phyloP scores from a whole-genome alignment of 768 basidiomycete genomes.

The Hericium coralloides region DNA sequence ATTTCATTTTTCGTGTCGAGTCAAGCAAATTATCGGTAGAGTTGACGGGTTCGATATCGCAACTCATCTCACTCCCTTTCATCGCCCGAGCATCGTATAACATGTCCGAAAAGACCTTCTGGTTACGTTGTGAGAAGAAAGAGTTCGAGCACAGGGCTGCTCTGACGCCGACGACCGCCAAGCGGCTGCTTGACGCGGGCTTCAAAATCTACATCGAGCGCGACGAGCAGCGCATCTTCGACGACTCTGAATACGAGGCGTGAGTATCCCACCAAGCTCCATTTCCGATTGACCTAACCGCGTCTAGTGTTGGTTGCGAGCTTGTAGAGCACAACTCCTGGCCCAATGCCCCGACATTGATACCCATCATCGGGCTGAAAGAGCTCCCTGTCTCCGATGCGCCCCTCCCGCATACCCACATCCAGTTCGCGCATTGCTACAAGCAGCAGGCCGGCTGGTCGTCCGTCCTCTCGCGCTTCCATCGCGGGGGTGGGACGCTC shows the following conservation, averaged over 20 bases:
- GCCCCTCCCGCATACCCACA: constrained; percentile 88
- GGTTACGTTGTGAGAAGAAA: constrained; percentile 98
- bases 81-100: not conserved
- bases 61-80: not conserved
- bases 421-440: constrained; percentile 98
- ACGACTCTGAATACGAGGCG: constrained; percentile 88
- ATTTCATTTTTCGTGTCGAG: not conserved
- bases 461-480: constrained; percentile 76
- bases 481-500: constrained; percentile 70
- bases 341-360: constrained; percentile 64
- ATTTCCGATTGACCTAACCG: constrained; percentile 3
- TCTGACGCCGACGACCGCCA: constrained; percentile 86
- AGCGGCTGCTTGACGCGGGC: constrained; percentile 78
- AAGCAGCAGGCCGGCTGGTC: constrained; percentile 94
- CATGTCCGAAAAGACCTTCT: constrained; percentile 53
- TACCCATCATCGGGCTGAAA: constrained; percentile 92
- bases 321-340: constrained; percentile 85
- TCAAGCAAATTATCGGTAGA: not conserved
- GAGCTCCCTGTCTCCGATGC: constrained; percentile 81
- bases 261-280: constrained; percentile 34
- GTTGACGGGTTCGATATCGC: not conserved
- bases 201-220: constrained; percentile 90
- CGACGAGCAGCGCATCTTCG: constrained; percentile 90
- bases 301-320: constrained; percentile 75
- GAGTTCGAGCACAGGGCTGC: constrained; percentile 89